These are phyloP conservation scores for Athelia sp. DNA, from an alignment of 1,284 basidiomycete species.

Conservation along the genomic window DNA sequence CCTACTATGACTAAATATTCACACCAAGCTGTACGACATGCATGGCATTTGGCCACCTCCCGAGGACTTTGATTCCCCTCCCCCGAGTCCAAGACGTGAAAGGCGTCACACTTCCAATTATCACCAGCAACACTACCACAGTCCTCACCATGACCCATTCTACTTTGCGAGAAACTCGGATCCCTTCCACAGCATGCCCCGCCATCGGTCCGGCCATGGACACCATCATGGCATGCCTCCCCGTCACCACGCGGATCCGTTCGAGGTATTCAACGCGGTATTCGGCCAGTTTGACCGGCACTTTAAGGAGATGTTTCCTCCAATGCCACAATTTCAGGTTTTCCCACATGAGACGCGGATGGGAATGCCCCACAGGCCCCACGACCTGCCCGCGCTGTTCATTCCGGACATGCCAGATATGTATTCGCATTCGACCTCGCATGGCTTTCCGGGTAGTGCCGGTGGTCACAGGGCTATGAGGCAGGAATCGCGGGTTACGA, in stretches of 20 bases:
- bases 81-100: slow-evolving; percentile 18
- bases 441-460: neutral
- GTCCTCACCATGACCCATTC: slow-evolving; percentile 25
- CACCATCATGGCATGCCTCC: slow-evolving; percentile 19
- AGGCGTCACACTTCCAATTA: slow-evolving; percentile 8
- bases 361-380: neutral
- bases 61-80: slow-evolving; percentile 17
- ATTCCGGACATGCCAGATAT: slow-evolving; percentile 1
- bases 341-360: neutral
- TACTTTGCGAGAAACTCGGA: slow-evolving; percentile 14
- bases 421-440: slow-evolving; percentile 1
- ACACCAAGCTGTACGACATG: slow-evolving; percentile 46
- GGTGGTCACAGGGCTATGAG: neutral
- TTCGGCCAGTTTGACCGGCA: slow-evolving; percentile 45
- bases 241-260: slow-evolving; percentile 50
- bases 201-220: slow-evolving; percentile 16
- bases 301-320: slow-evolving; percentile 12
- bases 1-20: neutral
- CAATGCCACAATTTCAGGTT: neutral
- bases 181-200: slow-evolving; percentile 22
- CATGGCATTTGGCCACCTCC: slow-evolving; percentile 72
- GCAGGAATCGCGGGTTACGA: slow-evolving; percentile 44
- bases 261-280: slow-evolving; percentile 62
- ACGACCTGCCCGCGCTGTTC: neutral
- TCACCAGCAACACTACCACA: slow-evolving; percentile 22